A percentile compares a stretch with the other conserved stretches of the same genome.
phyloP scores from a whole-genome alignment of 257 asterid species.

The Nicotiana tomentosiformis region DNA sequence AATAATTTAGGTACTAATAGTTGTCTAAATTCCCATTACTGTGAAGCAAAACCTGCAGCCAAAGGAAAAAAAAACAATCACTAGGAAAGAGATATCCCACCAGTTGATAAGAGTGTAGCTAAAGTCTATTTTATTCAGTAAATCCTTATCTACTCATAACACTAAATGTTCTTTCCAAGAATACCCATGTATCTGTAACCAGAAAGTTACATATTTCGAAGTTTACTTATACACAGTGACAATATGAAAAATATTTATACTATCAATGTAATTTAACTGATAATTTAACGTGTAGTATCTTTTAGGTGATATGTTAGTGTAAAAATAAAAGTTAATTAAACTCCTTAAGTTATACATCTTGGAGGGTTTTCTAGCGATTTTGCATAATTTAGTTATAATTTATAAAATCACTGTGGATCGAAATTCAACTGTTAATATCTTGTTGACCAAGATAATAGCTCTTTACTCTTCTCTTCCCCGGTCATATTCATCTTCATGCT shows the following conservation, averaged over 20 bases:
- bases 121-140: background rate
- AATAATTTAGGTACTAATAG: background rate
- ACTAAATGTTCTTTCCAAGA: background rate
- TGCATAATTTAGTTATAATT: background rate
- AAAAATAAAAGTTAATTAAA: background rate
- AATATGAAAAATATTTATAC: background rate
- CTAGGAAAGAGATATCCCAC: background rate
- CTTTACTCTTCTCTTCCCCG: background rate
- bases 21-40: background rate
- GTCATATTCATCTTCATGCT: background rate
- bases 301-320: background rate
- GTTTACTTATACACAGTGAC: background rate
- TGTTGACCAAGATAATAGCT: background rate
- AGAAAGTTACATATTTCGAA: background rate
- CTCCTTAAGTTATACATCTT: background rate
- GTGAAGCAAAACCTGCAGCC: background rate
- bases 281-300: background rate
- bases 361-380: background rate
- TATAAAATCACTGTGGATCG: background rate
- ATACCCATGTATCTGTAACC: background rate
- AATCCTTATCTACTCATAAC: background rate
- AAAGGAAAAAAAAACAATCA: background rate
- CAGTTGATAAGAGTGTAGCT: constrained; percentile 2
- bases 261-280: no score
- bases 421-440: background rate